These are phyloP conservation scores for Piloderma croceum DNA, from an alignment of 768 basidiomycete genomes.

Conservation along the genomic window DNA sequence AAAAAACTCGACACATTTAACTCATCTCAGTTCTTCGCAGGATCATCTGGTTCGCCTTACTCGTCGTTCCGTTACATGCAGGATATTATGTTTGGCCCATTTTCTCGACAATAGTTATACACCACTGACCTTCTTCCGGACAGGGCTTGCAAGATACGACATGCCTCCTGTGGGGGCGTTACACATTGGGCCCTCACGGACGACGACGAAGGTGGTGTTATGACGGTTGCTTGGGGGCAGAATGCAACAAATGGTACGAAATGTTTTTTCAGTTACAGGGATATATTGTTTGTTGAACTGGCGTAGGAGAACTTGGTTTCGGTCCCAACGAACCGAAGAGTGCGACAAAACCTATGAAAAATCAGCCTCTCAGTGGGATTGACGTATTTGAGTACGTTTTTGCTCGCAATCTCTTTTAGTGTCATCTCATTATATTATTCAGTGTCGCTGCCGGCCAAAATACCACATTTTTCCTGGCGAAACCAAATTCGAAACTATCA, in stretches of 20 bases:
- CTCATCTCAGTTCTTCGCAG: slow-evolving; percentile 30
- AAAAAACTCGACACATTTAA: not conserved
- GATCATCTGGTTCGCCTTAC: slow-evolving; percentile 85
- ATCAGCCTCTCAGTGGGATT: slow-evolving; percentile 68
- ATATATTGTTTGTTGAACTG: not conserved
- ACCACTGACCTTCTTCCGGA: slow-evolving; percentile 5
- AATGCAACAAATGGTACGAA: slow-evolving; percentile 73
- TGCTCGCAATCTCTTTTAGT: slow-evolving; percentile 1
- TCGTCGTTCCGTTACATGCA: slow-evolving; percentile 83
- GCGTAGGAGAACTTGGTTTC: slow-evolving; percentile 69
- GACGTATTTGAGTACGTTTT: slow-evolving; percentile 68
- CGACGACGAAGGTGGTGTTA: slow-evolving; percentile 67
- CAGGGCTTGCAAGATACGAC: slow-evolving; percentile 74
- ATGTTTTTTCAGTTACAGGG: not conserved
- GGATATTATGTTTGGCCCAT: slow-evolving; percentile 64
- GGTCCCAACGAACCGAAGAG: slow-evolving; percentile 81
- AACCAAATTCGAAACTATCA: slow-evolving; percentile 65
- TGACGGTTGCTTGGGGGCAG: slow-evolving; percentile 85
- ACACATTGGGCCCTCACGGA: slow-evolving; percentile 79
- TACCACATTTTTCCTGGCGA: slow-evolving; percentile 78
- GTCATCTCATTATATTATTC: slow-evolving; percentile 1
- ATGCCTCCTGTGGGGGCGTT: slow-evolving; percentile 76
- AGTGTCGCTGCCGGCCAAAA: slow-evolving; percentile 86
- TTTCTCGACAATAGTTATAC: not conserved
- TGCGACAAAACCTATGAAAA: slow-evolving; percentile 73